phyloP scores from a whole-genome alignment of 2,329 filamentous ascomycete genomes.

The Clarireedia homoeocarpa region DNA sequence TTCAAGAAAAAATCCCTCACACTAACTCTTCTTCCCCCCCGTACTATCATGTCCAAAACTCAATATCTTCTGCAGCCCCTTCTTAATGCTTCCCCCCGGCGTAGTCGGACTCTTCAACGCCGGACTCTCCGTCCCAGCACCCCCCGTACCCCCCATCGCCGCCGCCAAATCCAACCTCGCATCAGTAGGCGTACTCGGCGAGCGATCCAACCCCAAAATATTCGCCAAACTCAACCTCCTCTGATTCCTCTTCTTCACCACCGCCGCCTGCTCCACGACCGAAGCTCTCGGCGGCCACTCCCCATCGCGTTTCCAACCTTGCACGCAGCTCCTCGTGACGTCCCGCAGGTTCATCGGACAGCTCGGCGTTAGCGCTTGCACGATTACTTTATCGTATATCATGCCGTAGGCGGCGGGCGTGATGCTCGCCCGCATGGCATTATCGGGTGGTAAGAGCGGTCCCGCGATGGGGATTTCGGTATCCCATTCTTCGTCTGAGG shows the following conservation, averaged over 20 bases:
- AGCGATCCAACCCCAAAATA: conserved; percentile 19
- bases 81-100: not conserved
- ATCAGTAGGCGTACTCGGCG: not conserved
- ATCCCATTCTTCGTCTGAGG: conserved; percentile 20
- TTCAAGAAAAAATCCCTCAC: no score
- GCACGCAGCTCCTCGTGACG: conserved; percentile 71
- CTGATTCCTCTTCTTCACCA: conserved; percentile 15
- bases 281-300: conserved; percentile 75
- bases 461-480: conserved; percentile 57
- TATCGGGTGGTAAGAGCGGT: conserved; percentile 63
- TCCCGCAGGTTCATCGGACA: conserved; percentile 84
- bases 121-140: not conserved
- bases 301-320: conserved; percentile 87
- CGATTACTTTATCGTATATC: conserved; percentile 83
- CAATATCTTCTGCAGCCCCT: not conserved
- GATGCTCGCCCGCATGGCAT: conserved; percentile 72
- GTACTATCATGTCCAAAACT: not conserved
- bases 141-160: not conserved
- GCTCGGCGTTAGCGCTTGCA: conserved; percentile 71
- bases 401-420: conserved; percentile 65
- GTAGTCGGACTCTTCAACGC: not conserved
- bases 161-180: not conserved
- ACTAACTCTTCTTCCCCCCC: not conserved
- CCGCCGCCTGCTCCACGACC: conserved; percentile 31
- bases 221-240: conserved; percentile 25